phyloP scores from a whole-genome alignment of 2,329 filamentous ascomycete species.

The Fusarium kyushuense region DNA sequence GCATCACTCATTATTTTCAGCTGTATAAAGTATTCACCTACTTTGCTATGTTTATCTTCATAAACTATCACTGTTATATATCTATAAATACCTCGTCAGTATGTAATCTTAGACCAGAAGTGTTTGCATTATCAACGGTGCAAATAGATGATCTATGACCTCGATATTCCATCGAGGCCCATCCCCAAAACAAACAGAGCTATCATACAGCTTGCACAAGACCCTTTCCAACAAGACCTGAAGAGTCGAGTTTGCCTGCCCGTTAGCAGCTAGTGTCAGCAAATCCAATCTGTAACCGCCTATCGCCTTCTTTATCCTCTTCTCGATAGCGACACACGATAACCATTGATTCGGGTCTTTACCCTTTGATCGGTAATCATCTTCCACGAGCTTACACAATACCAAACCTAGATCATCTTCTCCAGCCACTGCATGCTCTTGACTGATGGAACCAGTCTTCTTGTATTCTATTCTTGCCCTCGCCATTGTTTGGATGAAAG shows the following conservation, averaged over 20 bases:
- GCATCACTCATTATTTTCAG: too few species aligned
- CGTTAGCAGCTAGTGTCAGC: background rate
- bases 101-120: background rate
- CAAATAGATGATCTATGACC: background rate
- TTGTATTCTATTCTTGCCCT: constrained; percentile 18
- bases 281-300: fast-evolving
- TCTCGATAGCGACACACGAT: constrained; percentile 12
- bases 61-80: too few species aligned
- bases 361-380: constrained; percentile 3
- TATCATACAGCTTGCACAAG: constrained; percentile 2
- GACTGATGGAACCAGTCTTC: background rate
- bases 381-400: constrained; percentile 7
- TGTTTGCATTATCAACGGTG: background rate
- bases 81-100: background rate
- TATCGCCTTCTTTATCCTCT: background rate
- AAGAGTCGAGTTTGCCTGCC: fast-evolving
- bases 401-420: constrained; percentile 9
- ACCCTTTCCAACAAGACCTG: background rate
- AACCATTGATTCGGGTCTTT: constrained; percentile 22
- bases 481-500: constrained; percentile 10
- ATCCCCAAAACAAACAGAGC: constrained; percentile 12
- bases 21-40: too few species aligned
- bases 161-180: constrained; percentile 11
- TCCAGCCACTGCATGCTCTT: background rate
- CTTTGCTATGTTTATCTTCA: too few species aligned